Evolutionary conservation across 495 filamentous ascomycete species (phyloP).

Genomic region (Podospora fimiseda): DNA sequence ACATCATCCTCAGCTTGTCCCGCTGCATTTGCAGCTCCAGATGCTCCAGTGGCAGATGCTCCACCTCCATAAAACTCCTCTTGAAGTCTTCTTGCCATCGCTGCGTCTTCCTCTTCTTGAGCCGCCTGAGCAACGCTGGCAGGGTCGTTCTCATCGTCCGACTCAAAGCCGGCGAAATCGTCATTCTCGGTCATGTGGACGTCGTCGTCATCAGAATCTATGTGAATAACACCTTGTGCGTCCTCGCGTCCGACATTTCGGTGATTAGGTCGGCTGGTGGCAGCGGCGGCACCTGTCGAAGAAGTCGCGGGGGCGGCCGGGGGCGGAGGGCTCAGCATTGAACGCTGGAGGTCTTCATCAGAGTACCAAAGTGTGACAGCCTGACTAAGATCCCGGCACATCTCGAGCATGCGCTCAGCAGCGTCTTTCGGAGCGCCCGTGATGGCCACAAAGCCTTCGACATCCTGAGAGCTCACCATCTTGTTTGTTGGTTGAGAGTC

Average conservation of each 20-base stretch:
- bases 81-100: conserved; percentile 83
- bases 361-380: conserved; percentile 87
- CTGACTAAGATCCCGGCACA: conserved; percentile 77
- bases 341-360: conserved; percentile 59
- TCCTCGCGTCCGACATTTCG: conserved; percentile 40
- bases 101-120: conserved; percentile 79
- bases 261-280: conserved; percentile 21
- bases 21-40: conserved; percentile 25
- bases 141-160: conserved; percentile 23
- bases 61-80: conserved; percentile 76
- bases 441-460: conserved; percentile 59
- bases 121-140: conserved; percentile 37
- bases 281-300: conserved; percentile 23
- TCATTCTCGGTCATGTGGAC: conserved; percentile 55
- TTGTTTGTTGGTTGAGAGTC: conserved; percentile 8
- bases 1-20: conserved; percentile 53
- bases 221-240: conserved; percentile 56
- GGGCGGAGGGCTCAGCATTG: conserved; percentile 37
- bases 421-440: conserved; percentile 56
- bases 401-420: conserved; percentile 70
- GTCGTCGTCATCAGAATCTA: conserved; percentile 64
- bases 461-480: conserved; percentile 59
- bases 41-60: conserved; percentile 5
- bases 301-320: conserved; percentile 22
- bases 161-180: conserved; percentile 19